Percentiles rank a stretch among this genome's conserved stretches.
These are phyloP conservation scores for Trametes gibbosa DNA, from an alignment of 768 basidiomycete genomes.

Conservation along the genomic window DNA sequence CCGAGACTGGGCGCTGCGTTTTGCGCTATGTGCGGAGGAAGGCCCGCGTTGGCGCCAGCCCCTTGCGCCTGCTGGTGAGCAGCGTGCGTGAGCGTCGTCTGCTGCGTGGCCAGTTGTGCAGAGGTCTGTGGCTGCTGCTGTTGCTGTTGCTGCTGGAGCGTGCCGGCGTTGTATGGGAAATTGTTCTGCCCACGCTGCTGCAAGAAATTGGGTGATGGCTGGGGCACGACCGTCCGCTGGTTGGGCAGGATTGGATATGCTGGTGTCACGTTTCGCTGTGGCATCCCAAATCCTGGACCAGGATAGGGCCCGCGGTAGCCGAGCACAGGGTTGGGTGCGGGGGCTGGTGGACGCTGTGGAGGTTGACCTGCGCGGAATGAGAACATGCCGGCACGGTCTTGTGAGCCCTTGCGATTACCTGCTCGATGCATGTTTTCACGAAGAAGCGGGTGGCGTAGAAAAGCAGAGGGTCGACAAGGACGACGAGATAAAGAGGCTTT, in stretches of 20 bases:
- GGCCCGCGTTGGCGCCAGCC: constrained; percentile 47
- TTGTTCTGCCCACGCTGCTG: constrained; percentile 64
- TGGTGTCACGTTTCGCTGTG: constrained; percentile 55
- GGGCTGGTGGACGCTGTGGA: constrained; percentile 76
- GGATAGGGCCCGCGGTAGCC: constrained; percentile 57
- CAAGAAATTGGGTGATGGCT: constrained; percentile 61
- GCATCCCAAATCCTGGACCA: constrained; percentile 53
- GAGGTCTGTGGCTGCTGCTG: constrained; percentile 37
- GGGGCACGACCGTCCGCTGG: constrained; percentile 61
- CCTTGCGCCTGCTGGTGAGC: constrained; percentile 44
- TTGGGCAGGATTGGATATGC: constrained; percentile 58
- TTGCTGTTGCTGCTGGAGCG: constrained; percentile 47
- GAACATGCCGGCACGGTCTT: constrained; percentile 19
- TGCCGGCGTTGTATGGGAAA: constrained; percentile 63
- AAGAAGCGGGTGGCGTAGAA: constrained; percentile 1
- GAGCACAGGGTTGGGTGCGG: constrained; percentile 61
- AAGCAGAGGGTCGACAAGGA: constrained; percentile 9
- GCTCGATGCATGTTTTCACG: constrained; percentile 34
- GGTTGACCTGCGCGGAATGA: constrained; percentile 59
- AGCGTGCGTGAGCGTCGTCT: constrained; percentile 28
- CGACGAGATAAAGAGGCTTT: constrained; percentile 16
- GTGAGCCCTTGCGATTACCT: constrained; percentile 28
- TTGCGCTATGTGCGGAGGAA: constrained; percentile 57
- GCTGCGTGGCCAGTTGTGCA: constrained; percentile 28
- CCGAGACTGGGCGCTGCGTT: constrained; percentile 43